Evolutionary conservation across 1,284 basidiomycete genomes (phyloP), one percentile per base, ranked within the genome.

Genomic region (Flammula alnicola): DNA sequence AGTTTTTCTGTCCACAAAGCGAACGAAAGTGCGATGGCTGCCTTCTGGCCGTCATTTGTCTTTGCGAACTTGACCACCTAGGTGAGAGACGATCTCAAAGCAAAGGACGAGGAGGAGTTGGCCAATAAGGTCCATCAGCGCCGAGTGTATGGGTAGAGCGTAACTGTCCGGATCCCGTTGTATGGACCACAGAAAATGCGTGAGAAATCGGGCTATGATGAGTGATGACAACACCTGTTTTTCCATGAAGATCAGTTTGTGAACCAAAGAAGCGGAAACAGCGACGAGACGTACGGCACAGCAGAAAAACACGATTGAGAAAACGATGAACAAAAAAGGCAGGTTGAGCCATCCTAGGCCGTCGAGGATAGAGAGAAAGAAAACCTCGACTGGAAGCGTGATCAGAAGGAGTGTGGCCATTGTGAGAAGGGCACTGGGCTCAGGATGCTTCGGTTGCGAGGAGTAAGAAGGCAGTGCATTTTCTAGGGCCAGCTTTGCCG

Each of bases 121-220:
- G 6, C 93, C 94, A n/a, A 93, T 70, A 39, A 98, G 84, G 67
- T 99, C 96, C 71, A 98, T 87, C 29, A 93, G 66, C 0, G 93
- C 90, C 1, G 91, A 93, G 57, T 97, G 92, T 30, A 96, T 83
- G 2, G 96, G 96, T 14, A 98, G 74, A 2, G 93, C 93, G 67
- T 98, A 97, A 69, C 91, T 89, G 68, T 97, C 95, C 9, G 96
- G 96, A 66, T 98, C 96, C 39, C 88, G 79, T 30, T 86, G 78
- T 50, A 77, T 81, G 17, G 80, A 81, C 95, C 95, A 98, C 31
- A 98, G 79, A 63, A 86, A 83, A 36, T 85, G 72, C 0, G 94
- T 95, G 26, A 96, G 75, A 8, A 68, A 62, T 44, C 81, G 83
- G 0, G 91, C 91, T 19, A 91, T 66, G 25, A 78, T 33, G 5